phyloP scores from a whole-genome alignment of 1,284 basidiomycete genomes.

The Cryptococcus sp. region DNA sequence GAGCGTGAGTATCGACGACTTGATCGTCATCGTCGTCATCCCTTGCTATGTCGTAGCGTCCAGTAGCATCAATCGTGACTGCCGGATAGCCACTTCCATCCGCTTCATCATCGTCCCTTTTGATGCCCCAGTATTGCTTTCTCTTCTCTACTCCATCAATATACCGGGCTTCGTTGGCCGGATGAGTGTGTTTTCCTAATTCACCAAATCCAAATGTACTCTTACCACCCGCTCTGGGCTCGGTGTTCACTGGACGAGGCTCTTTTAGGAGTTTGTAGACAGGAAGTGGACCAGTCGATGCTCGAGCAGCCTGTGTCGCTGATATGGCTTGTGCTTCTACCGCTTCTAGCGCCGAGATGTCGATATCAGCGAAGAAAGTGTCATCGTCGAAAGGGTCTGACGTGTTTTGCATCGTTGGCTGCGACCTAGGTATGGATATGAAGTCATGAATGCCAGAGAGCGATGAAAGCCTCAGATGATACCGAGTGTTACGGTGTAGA shows the following conservation, averaged over 20 bases:
- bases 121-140: slow-evolving; percentile 17
- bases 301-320: slow-evolving; percentile 9
- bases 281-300: slow-evolving; percentile 16
- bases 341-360: slow-evolving; percentile 23
- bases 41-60: slow-evolving; percentile 22
- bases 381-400: slow-evolving; percentile 40
- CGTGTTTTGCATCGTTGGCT: slow-evolving; percentile 1
- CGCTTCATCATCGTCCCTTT: background rate
- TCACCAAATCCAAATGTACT: slow-evolving; percentile 34
- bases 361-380: slow-evolving; percentile 30
- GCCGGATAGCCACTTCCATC: slow-evolving; percentile 20
- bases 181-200: slow-evolving; percentile 28
- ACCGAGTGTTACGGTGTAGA: too few relatives aligned
- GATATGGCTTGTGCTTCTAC: slow-evolving; percentile 28
- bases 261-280: background rate
- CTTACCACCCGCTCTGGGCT: slow-evolving; percentile 22
- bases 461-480: too few relatives aligned
- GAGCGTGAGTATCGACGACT: slow-evolving; percentile 24
- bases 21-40: slow-evolving; percentile 10
- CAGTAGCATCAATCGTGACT: slow-evolving; percentile 25
- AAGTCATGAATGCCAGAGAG: too few relatives aligned
- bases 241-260: slow-evolving; percentile 36
- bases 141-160: slow-evolving; percentile 15
- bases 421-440: too few relatives aligned
- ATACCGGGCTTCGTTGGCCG: slow-evolving; percentile 21